Percentiles rank a stretch among this genome's conserved stretches.
phyloP scores from a whole-genome alignment of 2,329 filamentous ascomycete species.

The Meredithiella fracta region DNA sequence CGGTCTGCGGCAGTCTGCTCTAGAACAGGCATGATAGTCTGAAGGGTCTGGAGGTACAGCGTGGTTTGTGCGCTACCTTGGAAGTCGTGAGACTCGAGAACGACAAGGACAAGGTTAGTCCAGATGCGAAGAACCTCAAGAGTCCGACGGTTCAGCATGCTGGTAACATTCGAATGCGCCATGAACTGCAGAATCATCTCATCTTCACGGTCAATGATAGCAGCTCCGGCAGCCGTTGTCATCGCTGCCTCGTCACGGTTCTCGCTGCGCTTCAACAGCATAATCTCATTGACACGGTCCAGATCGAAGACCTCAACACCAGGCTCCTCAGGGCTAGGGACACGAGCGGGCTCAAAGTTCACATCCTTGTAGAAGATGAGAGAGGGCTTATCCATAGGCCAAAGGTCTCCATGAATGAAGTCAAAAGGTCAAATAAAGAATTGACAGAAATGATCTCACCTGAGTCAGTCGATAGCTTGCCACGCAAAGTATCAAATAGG shows the following conservation, averaged over 20 bases:
- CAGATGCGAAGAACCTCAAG: constrained; percentile 62
- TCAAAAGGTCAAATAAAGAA: constrained; percentile 89
- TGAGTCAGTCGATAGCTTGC: constrained; percentile 50
- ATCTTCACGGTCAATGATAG: constrained; percentile 40
- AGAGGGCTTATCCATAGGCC: constrained; percentile 34
- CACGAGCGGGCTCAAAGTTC: constrained; percentile 8
- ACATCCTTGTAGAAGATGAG: constrained; percentile 37
- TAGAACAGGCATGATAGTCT: constrained; percentile 74
- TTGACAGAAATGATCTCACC: constrained; percentile 51
- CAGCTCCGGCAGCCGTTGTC: constrained; percentile 32
- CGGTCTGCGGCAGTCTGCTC: constrained; percentile 59
- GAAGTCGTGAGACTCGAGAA: constrained; percentile 69
- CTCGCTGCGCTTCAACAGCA: constrained; percentile 53
- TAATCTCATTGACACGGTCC: constrained; percentile 53
- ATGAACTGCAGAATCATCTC: constrained; percentile 43
- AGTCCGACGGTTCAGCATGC: constrained; percentile 38
- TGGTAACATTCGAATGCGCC: constrained; percentile 44
- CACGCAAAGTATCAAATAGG: constrained; percentile 59
- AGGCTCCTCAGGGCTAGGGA: constrained; percentile 29
- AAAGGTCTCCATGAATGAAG: constrained; percentile 49
- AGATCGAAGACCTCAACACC: constrained; percentile 51
- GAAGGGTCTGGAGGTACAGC: constrained; percentile 72
- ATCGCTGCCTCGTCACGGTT: constrained; percentile 33
- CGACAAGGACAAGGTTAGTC: constrained; percentile 69
- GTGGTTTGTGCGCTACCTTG: constrained; percentile 53